Conservation (phyloP, 768 basidiomycete genomes). For the Calocybe cyanea region DNA sequence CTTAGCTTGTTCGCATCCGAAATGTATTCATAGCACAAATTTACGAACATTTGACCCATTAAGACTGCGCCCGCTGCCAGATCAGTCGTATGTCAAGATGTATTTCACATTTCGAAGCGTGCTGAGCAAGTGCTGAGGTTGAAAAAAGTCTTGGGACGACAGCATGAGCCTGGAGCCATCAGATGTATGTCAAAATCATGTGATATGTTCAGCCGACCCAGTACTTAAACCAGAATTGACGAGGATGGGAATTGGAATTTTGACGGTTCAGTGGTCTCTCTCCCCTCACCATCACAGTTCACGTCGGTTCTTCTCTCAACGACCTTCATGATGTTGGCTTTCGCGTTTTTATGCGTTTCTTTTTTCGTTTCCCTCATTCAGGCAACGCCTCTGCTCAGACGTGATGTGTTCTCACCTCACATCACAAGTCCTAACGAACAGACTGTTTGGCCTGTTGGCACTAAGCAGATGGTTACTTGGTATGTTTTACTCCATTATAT, state of each 20-base stretch:
- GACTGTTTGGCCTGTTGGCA: constrained; percentile 50
- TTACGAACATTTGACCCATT: constrained; percentile 2
- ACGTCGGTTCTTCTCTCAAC: not conserved
- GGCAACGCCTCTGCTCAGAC: constrained; percentile 33
- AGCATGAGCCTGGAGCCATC: constrained; percentile 8
- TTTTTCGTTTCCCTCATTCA: constrained; percentile 26
- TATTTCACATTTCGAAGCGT: constrained; percentile 7
- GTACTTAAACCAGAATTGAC: constrained; percentile 14
- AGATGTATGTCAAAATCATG: constrained; percentile 18
- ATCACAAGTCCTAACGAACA: constrained; percentile 43
- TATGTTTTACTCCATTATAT: constrained; percentile 21
- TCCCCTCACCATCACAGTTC: constrained; percentile 9
- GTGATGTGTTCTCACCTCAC: constrained; percentile 47
- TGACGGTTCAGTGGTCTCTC: constrained; percentile 12
- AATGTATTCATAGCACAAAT: constrained; percentile 15
- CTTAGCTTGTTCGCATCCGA: constrained; percentile 5
- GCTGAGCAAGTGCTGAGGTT: constrained; percentile 6
- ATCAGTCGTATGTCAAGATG: constrained; percentile 1
- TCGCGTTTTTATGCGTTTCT: constrained; percentile 27
- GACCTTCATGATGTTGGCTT: constrained; percentile 24
- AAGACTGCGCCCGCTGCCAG: constrained; percentile 6
- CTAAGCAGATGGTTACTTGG: constrained; percentile 50
- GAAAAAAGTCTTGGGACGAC: not conserved
- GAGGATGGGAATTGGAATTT: constrained; percentile 7
- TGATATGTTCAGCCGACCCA: constrained; percentile 14